Evolutionary conservation across 768 basidiomycete genomes (phyloP), one percentile per base, ranked within the genome.

Genomic region (Tylopilus subfusipes): DNA sequence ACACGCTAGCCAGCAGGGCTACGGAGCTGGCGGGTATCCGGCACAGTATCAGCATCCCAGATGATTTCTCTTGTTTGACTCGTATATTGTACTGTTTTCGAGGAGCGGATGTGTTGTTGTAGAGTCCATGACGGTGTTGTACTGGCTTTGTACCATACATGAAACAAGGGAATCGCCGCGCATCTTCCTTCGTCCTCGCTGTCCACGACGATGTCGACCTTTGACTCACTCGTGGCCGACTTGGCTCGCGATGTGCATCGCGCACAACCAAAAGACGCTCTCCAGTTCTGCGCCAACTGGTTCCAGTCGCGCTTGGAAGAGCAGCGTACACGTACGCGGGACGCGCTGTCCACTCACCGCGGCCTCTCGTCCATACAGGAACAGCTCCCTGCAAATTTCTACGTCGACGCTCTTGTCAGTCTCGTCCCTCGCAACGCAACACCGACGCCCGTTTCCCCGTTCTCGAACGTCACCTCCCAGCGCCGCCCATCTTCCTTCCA

Each of bases 261-360:
- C 59, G 90, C 83, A 5, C 90, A 93, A 69, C 94, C 96, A 21
- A 85, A 82, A 63, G 96, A 98, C 67, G 83, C 87, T 5, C 85
- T 97, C 43, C 96, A 98, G 72, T 93, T 88, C 72, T 91, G 88
- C 64, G 85, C 95, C 44, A 93, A 86, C 64, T 98, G 94, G 94
- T 98, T 98, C 73, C 90, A 94, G 68, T 79, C 81, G 57, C 83
- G 90, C 52, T 78, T 95, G 47, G 88, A 93, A 59, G 89, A 93
- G 66, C 93, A 95, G 66, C 80, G 93, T 52, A 78, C 82, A 42
- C 81, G 86, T 58, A 83, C 81, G 22, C 80, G 91, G 59, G 84
- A 90, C 74, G 70, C 80, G 63, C 58, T 68, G 10, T 69, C 80
- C 1, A 69, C 81, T 2, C 81, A 78, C 47, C 80, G 81, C 46